phyloP scores from a whole-genome alignment of 2,329 filamentous ascomycete species.

The Xylaria digitata region DNA sequence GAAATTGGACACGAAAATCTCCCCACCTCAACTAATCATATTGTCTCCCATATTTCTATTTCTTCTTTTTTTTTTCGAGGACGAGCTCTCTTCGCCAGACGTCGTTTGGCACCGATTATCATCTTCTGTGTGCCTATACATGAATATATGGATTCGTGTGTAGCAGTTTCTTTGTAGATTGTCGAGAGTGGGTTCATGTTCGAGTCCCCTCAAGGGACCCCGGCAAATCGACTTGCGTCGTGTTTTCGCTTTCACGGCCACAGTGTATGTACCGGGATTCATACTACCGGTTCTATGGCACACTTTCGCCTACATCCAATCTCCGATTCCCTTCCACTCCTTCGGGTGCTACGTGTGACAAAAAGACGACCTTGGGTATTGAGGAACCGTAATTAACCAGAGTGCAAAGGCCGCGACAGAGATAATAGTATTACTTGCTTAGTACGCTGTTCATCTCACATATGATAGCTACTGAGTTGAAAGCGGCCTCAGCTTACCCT shows the following conservation, averaged over 20 bases:
- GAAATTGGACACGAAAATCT: background rate
- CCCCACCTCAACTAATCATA: background rate
- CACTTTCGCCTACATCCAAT: background rate
- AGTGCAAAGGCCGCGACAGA: background rate
- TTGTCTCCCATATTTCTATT: background rate
- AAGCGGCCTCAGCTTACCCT: background rate
- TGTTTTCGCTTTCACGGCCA: too few species aligned
- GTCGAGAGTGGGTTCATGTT: background rate
- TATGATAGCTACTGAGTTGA: background rate
- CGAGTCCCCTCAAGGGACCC: background rate
- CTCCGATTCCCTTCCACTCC: background rate
- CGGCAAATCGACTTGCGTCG: too few species aligned
- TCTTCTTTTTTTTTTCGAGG: background rate
- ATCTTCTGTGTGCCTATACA: too few species aligned
- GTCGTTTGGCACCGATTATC: too few species aligned
- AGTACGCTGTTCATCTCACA: background rate
- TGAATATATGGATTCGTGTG: too few species aligned
- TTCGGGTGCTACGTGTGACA: background rate
- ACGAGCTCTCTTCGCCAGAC: too few species aligned
- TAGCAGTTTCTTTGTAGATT: too few species aligned
- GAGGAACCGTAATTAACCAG: background rate
- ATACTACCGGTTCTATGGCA: background rate
- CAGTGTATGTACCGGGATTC: background rate
- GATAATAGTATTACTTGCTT: background rate
- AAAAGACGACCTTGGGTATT: background rate